A percentile compares a stretch with the other conserved stretches of the same genome.
Evolutionary conservation across 768 basidiomycete genomes (phyloP).

Genomic region (Clathrus columnatus): DNA sequence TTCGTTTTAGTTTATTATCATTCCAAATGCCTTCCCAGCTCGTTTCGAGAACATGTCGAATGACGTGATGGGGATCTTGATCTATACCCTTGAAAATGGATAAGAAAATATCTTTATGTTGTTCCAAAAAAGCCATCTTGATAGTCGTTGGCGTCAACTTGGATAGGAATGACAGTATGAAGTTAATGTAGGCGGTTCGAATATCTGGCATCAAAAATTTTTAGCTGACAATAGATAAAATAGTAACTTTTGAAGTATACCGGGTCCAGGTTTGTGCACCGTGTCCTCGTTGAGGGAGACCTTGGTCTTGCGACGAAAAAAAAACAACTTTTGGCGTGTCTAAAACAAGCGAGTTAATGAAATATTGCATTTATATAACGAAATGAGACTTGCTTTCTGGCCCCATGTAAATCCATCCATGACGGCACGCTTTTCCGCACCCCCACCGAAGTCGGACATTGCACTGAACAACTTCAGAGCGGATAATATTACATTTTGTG

Average conservation of each 20-base stretch:
- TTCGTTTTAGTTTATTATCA: conserved; percentile 63
- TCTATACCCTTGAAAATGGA: conserved; percentile 63
- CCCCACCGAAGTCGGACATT: conserved; percentile 56
- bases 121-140: conserved; percentile 62
- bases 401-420: conserved; percentile 75
- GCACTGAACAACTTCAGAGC: conserved; percentile 55
- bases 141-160: conserved; percentile 35
- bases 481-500: conserved; percentile 58
- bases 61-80: conserved; percentile 56
- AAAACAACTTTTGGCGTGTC: conserved; percentile 58
- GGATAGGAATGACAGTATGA: conserved; percentile 67
- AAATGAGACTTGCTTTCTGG: conserved; percentile 42
- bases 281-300: conserved; percentile 15
- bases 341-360: conserved; percentile 21
- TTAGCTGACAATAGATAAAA: no score
- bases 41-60: conserved; percentile 58
- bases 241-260: no score
- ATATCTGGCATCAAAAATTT: no score
- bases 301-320: conserved; percentile 60
- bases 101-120: conserved; percentile 56
- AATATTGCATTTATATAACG: neutral
- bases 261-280: conserved; percentile 41
- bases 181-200: conserved; percentile 62
- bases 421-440: conserved; percentile 51
- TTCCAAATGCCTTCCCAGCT: conserved; percentile 74